phyloP scores from a whole-genome alignment of 306 rosid species.

The Cucurbita ficifolia region DNA sequence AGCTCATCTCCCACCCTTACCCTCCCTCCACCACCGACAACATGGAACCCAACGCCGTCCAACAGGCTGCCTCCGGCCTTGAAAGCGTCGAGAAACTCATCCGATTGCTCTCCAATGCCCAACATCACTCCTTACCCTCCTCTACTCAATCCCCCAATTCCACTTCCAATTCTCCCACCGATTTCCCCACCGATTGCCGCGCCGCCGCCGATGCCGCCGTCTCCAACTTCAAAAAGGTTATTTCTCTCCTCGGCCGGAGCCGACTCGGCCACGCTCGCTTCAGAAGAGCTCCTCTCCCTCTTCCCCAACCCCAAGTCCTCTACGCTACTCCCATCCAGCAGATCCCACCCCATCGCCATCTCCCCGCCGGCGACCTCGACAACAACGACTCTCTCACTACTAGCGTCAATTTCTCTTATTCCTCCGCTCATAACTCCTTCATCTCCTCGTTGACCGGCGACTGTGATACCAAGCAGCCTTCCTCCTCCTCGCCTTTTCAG shows the following conservation, averaged over 20 bases:
- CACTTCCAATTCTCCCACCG: background rate
- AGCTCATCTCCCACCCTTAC: conserved; percentile 24
- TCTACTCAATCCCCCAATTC: background rate
- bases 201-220: conserved; percentile 69
- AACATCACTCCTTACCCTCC: background rate
- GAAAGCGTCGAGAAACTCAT: conserved; percentile 55
- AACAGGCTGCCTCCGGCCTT: conserved; percentile 70
- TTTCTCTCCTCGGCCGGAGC: conserved; percentile 67
- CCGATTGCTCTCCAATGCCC: conserved; percentile 18
- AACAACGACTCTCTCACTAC: too few relatives aligned
- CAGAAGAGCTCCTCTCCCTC: conserved; percentile 50
- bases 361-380: too few relatives aligned
- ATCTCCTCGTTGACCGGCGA: conserved; percentile 64
- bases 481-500: conserved; percentile 41
- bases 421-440: conserved; percentile 40
- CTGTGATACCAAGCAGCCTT: conserved; percentile 28
- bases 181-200: conserved; percentile 27
- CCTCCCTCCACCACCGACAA: background rate
- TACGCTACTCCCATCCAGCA: conserved; percentile 66
- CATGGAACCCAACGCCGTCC: conserved; percentile 43
- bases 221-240: conserved; percentile 64
- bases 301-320: conserved; percentile 6
- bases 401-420: too few relatives aligned
- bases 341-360: conserved; percentile 36
- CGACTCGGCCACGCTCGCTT: conserved; percentile 88